These are phyloP conservation scores for Mycena rosella DNA, from an alignment of 768 basidiomycete species.

Conservation along the genomic window DNA sequence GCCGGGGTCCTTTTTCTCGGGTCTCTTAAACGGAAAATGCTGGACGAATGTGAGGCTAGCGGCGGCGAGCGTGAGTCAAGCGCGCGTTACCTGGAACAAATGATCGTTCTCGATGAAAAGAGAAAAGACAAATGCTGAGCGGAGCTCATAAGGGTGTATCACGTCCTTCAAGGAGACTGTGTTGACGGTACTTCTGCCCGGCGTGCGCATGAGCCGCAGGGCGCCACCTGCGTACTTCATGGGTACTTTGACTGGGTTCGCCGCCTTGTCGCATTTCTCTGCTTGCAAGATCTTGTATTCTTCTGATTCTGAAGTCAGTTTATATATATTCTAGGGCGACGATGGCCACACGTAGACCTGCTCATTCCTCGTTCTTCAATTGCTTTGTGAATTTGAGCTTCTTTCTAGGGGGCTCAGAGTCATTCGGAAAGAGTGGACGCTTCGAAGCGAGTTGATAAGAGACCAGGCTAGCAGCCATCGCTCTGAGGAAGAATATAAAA, in stretches of 20 bases:
- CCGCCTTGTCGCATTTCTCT: too few species aligned
- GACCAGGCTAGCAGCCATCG: too few species aligned
- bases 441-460: too few species aligned
- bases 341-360: too few species aligned
- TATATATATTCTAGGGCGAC: too few species aligned
- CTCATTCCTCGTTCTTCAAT: too few species aligned
- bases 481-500: too few species aligned
- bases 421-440: too few species aligned
- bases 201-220: conserved; percentile 1
- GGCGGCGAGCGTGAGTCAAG: not conserved
- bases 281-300: too few species aligned
- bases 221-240: not conserved
- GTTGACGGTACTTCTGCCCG: not conserved
- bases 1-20: not conserved
- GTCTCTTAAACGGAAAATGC: conserved; percentile 14
- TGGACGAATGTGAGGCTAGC: not conserved
- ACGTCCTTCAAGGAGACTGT: conserved; percentile 1
- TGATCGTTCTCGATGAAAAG: conserved; percentile 12
- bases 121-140: not conserved
- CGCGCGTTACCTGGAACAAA: not conserved
- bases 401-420: too few species aligned
- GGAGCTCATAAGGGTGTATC: conserved; percentile 1
- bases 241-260: not conserved
- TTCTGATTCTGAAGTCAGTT: too few species aligned
- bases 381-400: too few species aligned